Base-by-base conservation (phyloP, 2,329 filamentous ascomycete genomes). In the Fusarium cyanostomum region DNA sequence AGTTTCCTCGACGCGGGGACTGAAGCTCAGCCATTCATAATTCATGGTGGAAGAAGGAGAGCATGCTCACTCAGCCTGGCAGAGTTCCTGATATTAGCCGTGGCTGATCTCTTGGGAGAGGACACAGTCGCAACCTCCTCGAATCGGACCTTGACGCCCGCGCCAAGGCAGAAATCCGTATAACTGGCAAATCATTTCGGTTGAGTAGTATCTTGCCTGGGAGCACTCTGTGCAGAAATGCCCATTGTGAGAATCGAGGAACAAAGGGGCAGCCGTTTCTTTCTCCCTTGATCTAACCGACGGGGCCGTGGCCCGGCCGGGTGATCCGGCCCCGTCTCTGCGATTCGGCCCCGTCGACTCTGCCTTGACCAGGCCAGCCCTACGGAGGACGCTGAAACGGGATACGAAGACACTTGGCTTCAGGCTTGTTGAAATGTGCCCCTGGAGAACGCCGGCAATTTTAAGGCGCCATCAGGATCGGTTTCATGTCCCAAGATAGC, bases 401-500 rank as follows among this genome's bases (percentile, higher is more conserved):
- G 42, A 39, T 38, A 42, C 13, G 26, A 38, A 50, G 13, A 18
- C 42, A 34, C 56, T 45, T 62, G 51, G 51, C 55, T 53, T 39
- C 39, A 38, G 24, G 42, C 39, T 45, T 53, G 30, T 27, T 52
- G 26, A 28, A 50, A 24, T 45, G 28, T 37, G 45, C 43, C 51
- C 46, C 39, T 56, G 39, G 31, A 35, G 34, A 27, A 27, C 49
- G 34, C 41, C 48, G 37, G 33, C 27, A 52, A 37, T 39, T 56
- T 37, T 28, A 15, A 37, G 34, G 42, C 41, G 42, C 31, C 46
- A 56, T 44, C 21, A 55, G 41, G 53, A 41, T 28, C 34, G 43
- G 50, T 59, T 52, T 60, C 56, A 55, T 50, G 37, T 54, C 46
- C 21, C 28, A 35, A 31, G 37, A 49, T 44, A 52, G 53, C 46